phyloP scores from a whole-genome alignment of 352 stramenopile genomes.

The Globisporangium sylvaticum region DNA sequence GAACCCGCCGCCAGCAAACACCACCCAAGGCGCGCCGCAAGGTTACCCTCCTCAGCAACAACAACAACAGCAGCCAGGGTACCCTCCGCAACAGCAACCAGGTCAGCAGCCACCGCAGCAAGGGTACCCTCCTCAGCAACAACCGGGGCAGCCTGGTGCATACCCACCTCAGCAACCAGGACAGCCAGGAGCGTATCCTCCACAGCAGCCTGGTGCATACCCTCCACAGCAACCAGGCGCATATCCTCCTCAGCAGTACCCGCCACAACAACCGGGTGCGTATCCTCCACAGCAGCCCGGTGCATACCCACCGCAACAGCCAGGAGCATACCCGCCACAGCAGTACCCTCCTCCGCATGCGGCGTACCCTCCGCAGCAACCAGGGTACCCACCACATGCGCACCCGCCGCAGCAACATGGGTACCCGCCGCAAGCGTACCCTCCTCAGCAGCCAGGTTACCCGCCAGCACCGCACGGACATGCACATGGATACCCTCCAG shows the following conservation, averaged over 20 bases:
- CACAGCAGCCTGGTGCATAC: not conserved
- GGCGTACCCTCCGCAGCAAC: not conserved
- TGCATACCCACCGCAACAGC: slow-evolving; percentile 12
- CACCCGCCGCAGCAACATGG: not conserved
- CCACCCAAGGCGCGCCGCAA: not conserved
- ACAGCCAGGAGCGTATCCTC: not conserved
- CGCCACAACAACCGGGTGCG: not conserved
- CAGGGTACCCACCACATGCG: not conserved
- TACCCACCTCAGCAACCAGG: slow-evolving; percentile 16
- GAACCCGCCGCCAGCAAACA: not conserved
- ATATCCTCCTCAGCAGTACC: slow-evolving; percentile 21
- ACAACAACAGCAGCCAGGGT: not conserved
- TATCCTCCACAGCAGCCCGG: slow-evolving; percentile 16
- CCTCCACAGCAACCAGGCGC: not conserved
- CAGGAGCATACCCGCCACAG: not conserved
- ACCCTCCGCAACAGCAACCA: not conserved
- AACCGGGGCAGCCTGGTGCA: slow-evolving; percentile 8
- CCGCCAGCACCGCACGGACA: slow-evolving; percentile 3
- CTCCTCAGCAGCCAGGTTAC: slow-evolving; percentile 13
- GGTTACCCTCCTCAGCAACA: not conserved
- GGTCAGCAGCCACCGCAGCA: not conserved
- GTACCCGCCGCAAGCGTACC: not conserved
- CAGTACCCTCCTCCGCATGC: not conserved
- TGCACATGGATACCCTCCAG: slow-evolving; percentile 9
- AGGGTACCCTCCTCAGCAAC: not conserved